Evolutionary conservation across 345 rosid genomes (phyloP).

Genomic region (Pistacia vera): DNA sequence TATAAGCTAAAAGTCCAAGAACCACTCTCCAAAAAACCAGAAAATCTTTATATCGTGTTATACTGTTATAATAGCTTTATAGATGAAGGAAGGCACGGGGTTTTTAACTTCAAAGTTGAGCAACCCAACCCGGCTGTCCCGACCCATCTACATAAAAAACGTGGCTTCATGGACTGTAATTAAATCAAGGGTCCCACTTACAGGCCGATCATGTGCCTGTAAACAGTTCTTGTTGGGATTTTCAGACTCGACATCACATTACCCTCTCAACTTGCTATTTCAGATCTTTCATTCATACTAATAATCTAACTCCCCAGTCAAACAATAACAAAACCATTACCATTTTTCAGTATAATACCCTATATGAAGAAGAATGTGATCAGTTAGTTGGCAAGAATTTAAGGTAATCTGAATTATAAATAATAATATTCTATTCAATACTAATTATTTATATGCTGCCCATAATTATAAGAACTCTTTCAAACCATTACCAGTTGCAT

Average conservation of each 20-base stretch:
- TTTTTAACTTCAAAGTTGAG: background rate
- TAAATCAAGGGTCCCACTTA: slow-evolving; percentile 24
- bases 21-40: slow-evolving; percentile 18
- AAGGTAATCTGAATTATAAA: no score
- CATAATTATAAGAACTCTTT: no score
- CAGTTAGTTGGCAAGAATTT: no score
- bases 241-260: slow-evolving; percentile 29
- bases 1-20: slow-evolving; percentile 15
- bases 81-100: background rate
- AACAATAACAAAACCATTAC: no score
- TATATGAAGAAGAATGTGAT: no score
- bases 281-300: no score
- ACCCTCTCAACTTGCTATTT: background rate
- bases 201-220: slow-evolving; percentile 36
- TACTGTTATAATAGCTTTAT: background rate
- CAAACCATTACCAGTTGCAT: background rate
- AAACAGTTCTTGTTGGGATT: slow-evolving; percentile 34
- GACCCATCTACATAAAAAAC: no score
- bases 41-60: background rate
- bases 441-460: no score
- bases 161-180: background rate
- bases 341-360: no score
- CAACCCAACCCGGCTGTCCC: background rate
- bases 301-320: no score
- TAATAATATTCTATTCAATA: no score